phyloP scores from a whole-genome alignment of 1,139 yeast species.

The Yarrowia galli region DNA sequence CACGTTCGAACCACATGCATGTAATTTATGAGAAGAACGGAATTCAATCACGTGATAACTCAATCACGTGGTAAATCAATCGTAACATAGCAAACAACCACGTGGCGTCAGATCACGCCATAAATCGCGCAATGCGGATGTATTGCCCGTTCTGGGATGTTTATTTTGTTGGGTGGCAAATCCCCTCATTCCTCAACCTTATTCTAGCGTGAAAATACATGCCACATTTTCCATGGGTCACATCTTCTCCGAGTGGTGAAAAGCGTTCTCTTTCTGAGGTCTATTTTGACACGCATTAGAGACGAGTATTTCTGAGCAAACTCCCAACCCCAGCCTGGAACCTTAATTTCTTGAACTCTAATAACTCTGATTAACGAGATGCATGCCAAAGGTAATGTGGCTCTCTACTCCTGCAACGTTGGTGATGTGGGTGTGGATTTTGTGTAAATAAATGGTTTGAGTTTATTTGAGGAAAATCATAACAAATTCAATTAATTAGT shows the following conservation, averaged over 20 bases:
- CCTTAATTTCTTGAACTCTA: not conserved
- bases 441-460: not conserved
- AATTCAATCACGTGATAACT: too few relatives aligned
- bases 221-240: not conserved
- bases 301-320: constrained; percentile 28
- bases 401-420: not conserved
- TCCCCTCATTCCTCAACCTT: not conserved
- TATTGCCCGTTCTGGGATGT: not conserved
- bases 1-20: not conserved
- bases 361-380: constrained; percentile 27
- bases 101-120: not conserved
- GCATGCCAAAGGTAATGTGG: not conserved
- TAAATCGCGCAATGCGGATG: constrained; percentile 1
- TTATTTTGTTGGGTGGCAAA: constrained; percentile 26
- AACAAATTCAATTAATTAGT: not conserved
- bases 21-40: too few relatives aligned
- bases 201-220: not conserved
- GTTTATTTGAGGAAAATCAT: not conserved
- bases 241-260: constrained; percentile 4
- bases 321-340: constrained; percentile 7
- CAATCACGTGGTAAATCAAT: too few relatives aligned
- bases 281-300: not conserved
- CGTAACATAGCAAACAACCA: too few relatives aligned
- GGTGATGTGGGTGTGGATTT: not conserved
- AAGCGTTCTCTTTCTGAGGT: constrained; percentile 19